phyloP scores from a whole-genome alignment of 768 basidiomycete genomes.

The Russula foetens region DNA sequence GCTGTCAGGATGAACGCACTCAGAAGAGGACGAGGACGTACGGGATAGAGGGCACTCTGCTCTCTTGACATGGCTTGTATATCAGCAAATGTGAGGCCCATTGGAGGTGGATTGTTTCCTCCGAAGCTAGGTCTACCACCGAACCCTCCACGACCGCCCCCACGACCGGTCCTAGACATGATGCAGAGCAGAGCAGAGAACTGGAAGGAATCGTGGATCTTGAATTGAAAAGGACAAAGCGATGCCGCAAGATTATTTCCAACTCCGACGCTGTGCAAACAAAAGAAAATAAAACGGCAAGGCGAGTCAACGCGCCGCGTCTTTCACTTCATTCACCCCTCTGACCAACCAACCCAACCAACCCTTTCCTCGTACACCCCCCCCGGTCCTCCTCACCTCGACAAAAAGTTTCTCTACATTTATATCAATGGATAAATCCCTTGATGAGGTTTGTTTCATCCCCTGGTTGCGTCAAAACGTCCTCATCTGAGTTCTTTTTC shows the following conservation, averaged over 20 bases:
- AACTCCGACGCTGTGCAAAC: slow-evolving; percentile 19
- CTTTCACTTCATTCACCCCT: background rate
- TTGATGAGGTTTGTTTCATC: slow-evolving; percentile 58
- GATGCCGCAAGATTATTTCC: background rate
- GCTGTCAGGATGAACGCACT: slow-evolving; percentile 1
- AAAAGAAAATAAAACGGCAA: background rate
- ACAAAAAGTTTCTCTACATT: background rate
- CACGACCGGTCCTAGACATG: slow-evolving; percentile 48
- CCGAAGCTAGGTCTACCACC: slow-evolving; percentile 41
- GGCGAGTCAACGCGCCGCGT: background rate
- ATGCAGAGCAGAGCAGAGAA: background rate
- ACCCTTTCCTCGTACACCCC: background rate
- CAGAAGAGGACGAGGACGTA: slow-evolving; percentile 31
- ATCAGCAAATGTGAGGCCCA: slow-evolving; percentile 77
- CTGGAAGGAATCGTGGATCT: background rate
- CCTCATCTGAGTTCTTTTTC: slow-evolving; percentile 17
- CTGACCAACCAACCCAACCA: background rate
- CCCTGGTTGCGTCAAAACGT: slow-evolving; percentile 22
- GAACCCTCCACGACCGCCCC: slow-evolving; percentile 43
- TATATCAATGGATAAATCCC: slow-evolving; percentile 66
- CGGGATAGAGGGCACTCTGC: slow-evolving; percentile 72
- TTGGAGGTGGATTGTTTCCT: slow-evolving; percentile 43
- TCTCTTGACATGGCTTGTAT: slow-evolving; percentile 71
- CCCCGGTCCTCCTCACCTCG: background rate
- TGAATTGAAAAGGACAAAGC: background rate